Evolutionary conservation across 805 yeast species (phyloP), one percentile per base, ranked within the genome.

Genomic region (Starmera quercuum): DNA sequence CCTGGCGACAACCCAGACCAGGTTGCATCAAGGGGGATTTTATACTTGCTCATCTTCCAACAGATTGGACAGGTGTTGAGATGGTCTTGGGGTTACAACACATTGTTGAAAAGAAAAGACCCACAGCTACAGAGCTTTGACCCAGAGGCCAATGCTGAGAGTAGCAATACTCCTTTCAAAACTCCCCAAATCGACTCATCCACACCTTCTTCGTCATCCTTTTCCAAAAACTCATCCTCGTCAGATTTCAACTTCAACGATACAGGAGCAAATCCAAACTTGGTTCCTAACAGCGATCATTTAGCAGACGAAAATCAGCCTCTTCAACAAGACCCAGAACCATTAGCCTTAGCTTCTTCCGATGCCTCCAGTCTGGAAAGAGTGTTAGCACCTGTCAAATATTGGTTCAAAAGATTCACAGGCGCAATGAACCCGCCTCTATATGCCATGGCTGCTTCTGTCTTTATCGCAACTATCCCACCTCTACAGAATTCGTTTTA

Each of bases 21-120:
- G 47, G 75, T 83, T 26, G 88, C 90, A 1, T 75, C 84, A 12
- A 71, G 94, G 49, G 94, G 92, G 39, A 75, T 83, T 26, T 60
- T 83, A 37, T 83, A 83, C 53, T 58, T 83, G 32, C 62, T 83
- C 42, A 78, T 83, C 33, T 82, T 82, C 55, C 94, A 83, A 57
- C 94, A 83, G 54, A 69, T 83, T 53, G 92, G 90, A 13, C 94
- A 83, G 55, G 75, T 83, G 45, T 59, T 83, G 38, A 71, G 92
- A 53, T 83, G 94, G 92, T 76, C 85, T 20, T 83, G 92, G 90
- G 94, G 94, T 34, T 83, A 76, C 54, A 83, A 83, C 51, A 78
- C 72, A 22, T 62, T 83, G 38, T 59, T 83, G 51, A 68, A 74
- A 44, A 75, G 68, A 45, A 66, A 74, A 38, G 58, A 70, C 13